A percentile compares a stretch with the other conserved stretches of the same genome.
Evolutionary conservation across 495 filamentous ascomycete species (phyloP).

Genomic region (Aspergillus wentii): DNA sequence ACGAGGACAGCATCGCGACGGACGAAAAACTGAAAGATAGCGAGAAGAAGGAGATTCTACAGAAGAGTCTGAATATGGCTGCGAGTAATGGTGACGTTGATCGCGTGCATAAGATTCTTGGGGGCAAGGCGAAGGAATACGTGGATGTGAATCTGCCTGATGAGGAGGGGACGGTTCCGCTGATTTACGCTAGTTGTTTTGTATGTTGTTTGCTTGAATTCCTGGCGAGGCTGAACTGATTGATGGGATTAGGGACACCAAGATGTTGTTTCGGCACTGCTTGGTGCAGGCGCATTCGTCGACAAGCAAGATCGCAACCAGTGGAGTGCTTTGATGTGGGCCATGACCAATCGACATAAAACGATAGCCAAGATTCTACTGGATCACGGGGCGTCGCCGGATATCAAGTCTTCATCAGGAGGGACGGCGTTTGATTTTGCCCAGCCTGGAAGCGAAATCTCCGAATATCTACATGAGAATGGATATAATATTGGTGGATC

Average conservation of each 20-base stretch:
- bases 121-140: slow-evolving; percentile 67
- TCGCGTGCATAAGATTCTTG: slow-evolving; percentile 69
- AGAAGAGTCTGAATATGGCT: slow-evolving; percentile 89
- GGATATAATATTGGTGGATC: slow-evolving; percentile 88
- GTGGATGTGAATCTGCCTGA: slow-evolving; percentile 89
- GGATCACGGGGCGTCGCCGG: slow-evolving; percentile 90
- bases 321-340: slow-evolving; percentile 99
- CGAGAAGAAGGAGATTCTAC: slow-evolving; percentile 76
- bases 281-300: slow-evolving; percentile 84
- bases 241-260: slow-evolving; percentile 68
- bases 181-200: slow-evolving; percentile 99
- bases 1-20: slow-evolving; percentile 72
- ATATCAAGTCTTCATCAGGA: slow-evolving; percentile 88
- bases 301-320: slow-evolving; percentile 92
- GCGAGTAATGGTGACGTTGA: slow-evolving; percentile 93
- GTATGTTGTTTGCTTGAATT: slow-evolving; percentile 46
- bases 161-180: slow-evolving; percentile 87
- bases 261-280: slow-evolving; percentile 75
- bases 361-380: slow-evolving; percentile 86
- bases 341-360: slow-evolving; percentile 97
- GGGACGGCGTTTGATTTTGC: slow-evolving; percentile 97
- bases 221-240: slow-evolving; percentile 2
- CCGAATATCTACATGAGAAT: slow-evolving; percentile 86
- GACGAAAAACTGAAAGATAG: slow-evolving; percentile 68
- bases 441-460: slow-evolving; percentile 91